A percentile compares a stretch with the other conserved stretches of the same genome.
Evolutionary conservation across 225 moss, liverwort and hornwort species (phyloP).

Genomic region (Physcomitrellopsis africana): DNA sequence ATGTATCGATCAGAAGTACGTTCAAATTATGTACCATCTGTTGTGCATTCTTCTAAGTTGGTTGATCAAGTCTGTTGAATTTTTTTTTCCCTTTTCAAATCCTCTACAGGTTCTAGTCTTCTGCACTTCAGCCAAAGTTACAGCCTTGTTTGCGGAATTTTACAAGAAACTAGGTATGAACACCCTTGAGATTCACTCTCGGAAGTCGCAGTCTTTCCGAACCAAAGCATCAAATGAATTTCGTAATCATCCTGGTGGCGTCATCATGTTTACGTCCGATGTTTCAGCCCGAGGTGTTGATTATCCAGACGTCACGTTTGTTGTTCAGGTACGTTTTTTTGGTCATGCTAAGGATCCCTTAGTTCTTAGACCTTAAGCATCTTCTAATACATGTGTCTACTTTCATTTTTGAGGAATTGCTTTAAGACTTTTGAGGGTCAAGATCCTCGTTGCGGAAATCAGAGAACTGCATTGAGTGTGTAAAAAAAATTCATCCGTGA

Average conservation of each 20-base stretch:
- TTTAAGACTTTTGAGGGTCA: too few relatives aligned
- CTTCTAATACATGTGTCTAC: slow-evolving; percentile 10
- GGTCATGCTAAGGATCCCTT: background rate
- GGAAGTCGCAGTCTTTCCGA: slow-evolving; percentile 77
- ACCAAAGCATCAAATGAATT: slow-evolving; percentile 86
- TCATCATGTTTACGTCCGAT: slow-evolving; percentile 98
- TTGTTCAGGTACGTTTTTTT: slow-evolving; percentile 73
- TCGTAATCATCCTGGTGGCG: slow-evolving; percentile 76
- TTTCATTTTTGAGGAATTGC: background rate
- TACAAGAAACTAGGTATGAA: slow-evolving; percentile 80
- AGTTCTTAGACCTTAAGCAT: background rate
- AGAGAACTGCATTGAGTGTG: too few relatives aligned
- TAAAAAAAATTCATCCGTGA: too few relatives aligned
- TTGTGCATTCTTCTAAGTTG: background rate
- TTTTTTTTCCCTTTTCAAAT: background rate
- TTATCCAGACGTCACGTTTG: slow-evolving; percentile 98
- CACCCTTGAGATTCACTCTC: slow-evolving; percentile 93
- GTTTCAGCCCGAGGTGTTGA: slow-evolving; percentile 98
- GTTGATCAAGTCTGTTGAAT: background rate
- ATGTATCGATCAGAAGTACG: background rate
- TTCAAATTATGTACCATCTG: background rate
- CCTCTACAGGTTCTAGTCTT: slow-evolving; percentile 85
- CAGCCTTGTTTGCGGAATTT: slow-evolving; percentile 83
- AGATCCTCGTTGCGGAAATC: too few relatives aligned
- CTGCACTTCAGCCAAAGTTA: slow-evolving; percentile 85